Conservation (phyloP, 2,329 filamentous ascomycete genomes). For the Raffaelea albimanens region DNA sequence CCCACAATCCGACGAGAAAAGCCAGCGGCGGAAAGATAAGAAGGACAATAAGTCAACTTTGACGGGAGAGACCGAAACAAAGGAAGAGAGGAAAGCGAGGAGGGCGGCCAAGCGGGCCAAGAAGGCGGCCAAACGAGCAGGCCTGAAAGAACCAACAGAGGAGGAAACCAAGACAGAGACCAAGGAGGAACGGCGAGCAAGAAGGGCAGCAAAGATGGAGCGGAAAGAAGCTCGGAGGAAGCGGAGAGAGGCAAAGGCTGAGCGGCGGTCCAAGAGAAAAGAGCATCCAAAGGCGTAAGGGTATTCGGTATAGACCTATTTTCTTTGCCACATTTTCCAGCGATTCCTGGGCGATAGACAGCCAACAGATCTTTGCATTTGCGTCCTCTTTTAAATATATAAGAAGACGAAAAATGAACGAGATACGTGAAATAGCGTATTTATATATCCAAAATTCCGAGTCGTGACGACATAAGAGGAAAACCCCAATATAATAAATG, state of each 20-base stretch:
- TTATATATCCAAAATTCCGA: too few relatives aligned
- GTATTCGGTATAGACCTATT: background rate
- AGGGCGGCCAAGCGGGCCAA: slow-evolving; percentile 5
- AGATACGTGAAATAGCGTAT: too few relatives aligned
- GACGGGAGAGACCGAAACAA: slow-evolving; percentile 32
- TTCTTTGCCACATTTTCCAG: too few relatives aligned
- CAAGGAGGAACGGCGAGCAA: slow-evolving; percentile 15
- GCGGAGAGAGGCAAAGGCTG: slow-evolving; percentile 24
- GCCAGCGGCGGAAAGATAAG: slow-evolving; percentile 21
- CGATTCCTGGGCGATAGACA: too few relatives aligned
- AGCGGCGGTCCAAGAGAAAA: background rate
- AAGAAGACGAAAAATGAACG: too few relatives aligned
- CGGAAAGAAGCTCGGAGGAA: background rate
- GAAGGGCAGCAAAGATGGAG: slow-evolving; percentile 22
- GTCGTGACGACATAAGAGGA: too few relatives aligned
- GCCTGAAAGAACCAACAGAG: too few relatives aligned
- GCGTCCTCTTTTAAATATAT: too few relatives aligned
- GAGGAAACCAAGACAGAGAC: slow-evolving; percentile 23
- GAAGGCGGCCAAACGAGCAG: background rate
- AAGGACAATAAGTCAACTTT: slow-evolving; percentile 14
- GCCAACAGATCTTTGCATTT: too few relatives aligned
- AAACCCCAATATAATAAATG: background rate
- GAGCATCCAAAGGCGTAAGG: slow-evolving; percentile 17
- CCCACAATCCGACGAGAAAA: slow-evolving; percentile 15
- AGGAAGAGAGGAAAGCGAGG: slow-evolving; percentile 28